Percentiles rank a stretch among this genome's conserved stretches.
Evolutionary conservation across 306 rosid species (phyloP).

Genomic region (Cucurbita moschata): DNA sequence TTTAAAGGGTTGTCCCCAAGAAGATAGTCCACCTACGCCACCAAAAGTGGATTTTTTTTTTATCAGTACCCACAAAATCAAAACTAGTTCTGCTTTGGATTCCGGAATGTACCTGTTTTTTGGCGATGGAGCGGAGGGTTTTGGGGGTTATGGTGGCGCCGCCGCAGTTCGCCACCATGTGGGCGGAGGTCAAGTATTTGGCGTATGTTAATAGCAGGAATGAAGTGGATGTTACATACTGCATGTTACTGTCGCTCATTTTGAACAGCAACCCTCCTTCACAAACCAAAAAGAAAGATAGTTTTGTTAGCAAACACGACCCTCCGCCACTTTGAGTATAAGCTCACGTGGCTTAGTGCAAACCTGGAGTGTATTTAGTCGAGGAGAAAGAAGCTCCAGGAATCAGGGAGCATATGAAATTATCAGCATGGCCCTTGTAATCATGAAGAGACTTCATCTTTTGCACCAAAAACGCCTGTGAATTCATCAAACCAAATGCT

Average conservation of each 20-base stretch:
- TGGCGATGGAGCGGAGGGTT: constrained; percentile 58
- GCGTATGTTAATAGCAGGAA: constrained; percentile 70
- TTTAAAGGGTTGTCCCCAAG: constrained; percentile 76
- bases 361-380: constrained; percentile 61
- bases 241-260: constrained; percentile 81
- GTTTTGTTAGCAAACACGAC: too few relatives aligned
- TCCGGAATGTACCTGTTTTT: constrained; percentile 40
- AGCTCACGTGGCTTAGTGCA: too few relatives aligned
- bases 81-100: not conserved
- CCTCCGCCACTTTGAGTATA: too few relatives aligned
- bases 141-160: constrained; percentile 44
- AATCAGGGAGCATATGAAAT: constrained; percentile 68
- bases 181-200: constrained; percentile 66
- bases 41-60: too few relatives aligned
- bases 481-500: not conserved
- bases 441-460: constrained; percentile 58
- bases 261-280: constrained; percentile 84
- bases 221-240: constrained; percentile 85
- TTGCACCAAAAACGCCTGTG: constrained; percentile 70
- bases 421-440: constrained; percentile 85
- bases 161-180: constrained; percentile 47
- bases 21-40: constrained; percentile 49
- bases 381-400: constrained; percentile 68
- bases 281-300: not conserved
- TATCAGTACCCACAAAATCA: too few relatives aligned